Percentiles rank a stretch among this genome's conserved stretches.
These are phyloP conservation scores for Bryoerythrophyllum caledonicum DNA, from an alignment of 225 moss, liverwort and hornwort species.

Conservation along the genomic window DNA sequence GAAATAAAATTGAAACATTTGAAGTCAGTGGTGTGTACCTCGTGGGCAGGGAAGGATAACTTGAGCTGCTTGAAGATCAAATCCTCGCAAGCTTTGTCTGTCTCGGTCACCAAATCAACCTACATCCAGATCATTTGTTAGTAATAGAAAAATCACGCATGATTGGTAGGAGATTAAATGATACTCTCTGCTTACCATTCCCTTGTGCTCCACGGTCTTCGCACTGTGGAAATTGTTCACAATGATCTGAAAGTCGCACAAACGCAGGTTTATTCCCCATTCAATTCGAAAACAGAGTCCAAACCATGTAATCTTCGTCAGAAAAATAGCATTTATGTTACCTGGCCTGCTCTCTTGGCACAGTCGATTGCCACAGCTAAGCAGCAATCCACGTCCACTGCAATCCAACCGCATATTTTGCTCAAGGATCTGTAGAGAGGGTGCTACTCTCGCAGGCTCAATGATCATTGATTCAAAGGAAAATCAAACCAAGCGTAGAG, in stretches of 20 bases:
- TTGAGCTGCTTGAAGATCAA: constrained; percentile 77
- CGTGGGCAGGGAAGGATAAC: constrained; percentile 70
- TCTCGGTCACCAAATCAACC: constrained; percentile 96
- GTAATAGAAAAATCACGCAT: not conserved
- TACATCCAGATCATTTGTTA: constrained; percentile 13
- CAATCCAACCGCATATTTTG: not conserved
- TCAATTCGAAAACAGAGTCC: not conserved
- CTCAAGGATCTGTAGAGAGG: not conserved
- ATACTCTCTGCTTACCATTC: constrained; percentile 51
- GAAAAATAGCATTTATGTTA: constrained; percentile 6
- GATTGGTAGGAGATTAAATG: not conserved
- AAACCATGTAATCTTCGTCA: not conserved
- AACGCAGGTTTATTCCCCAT: not conserved
- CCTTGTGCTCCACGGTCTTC: constrained; percentile 88
- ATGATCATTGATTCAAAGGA: too few species aligned
- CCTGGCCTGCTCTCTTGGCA: constrained; percentile 81
- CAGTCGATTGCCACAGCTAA: constrained; percentile 68
- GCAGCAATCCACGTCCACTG: constrained; percentile 66
- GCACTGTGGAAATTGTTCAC: constrained; percentile 47
- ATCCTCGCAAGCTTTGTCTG: constrained; percentile 87
- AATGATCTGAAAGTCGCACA: constrained; percentile 51
- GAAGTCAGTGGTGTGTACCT: constrained; percentile 40
- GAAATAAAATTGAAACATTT: not conserved
- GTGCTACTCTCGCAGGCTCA: not conserved
- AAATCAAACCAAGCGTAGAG: not conserved